Base-by-base conservation (phyloP, 805 yeast species). In the Barnettozyma pratensis region DNA sequence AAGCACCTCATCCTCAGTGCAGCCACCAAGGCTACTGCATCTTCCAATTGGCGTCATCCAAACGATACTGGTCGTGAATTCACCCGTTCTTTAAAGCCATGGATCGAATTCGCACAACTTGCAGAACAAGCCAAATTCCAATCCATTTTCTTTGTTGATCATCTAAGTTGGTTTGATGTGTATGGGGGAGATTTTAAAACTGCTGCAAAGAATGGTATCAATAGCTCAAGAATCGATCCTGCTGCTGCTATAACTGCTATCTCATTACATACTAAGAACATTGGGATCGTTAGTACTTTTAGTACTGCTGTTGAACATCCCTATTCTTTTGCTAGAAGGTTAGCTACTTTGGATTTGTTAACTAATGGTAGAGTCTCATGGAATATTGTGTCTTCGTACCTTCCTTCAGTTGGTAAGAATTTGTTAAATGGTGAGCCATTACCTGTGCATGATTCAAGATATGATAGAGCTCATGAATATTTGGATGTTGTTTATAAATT, bases 301-400 rank as follows among this genome's bases (percentile, higher is more conserved):
- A 63, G 72, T 12, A 72, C 75, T 5, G 39, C 19, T 19, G 19
- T n/a, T 19, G 39, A 37, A 11, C 39, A 37, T 37, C 39, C 39
- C 11, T 37, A 37, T 19, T 19, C n/a, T 25, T 19, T 37, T 12
- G 26, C n/a, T 7, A 37, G 39, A 37, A n/a, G 39, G 63, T 72
- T 32, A 67, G 71, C 74, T 9, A 70, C 76, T 0, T 58, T 71
- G 41, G 76, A 72, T 52, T 71, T 69, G 41, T 62, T 72, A 44
- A 67, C 73, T 11, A 60, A 61, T 11, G 76, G 76, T 10, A 61
- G 76, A 48, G 56, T 72, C 45, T 75, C 75, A 26, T 72, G 76
- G 76, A 72, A 72, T 52, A 65, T 72, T 28, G 76, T 72, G 31
- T 64, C 74, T 9, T 67, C 73, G 7, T 70, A 71, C 42, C 55